These are phyloP conservation scores for Forsythia viridissima DNA, from an alignment of 257 asterid genomes.

Conservation along the genomic window DNA sequence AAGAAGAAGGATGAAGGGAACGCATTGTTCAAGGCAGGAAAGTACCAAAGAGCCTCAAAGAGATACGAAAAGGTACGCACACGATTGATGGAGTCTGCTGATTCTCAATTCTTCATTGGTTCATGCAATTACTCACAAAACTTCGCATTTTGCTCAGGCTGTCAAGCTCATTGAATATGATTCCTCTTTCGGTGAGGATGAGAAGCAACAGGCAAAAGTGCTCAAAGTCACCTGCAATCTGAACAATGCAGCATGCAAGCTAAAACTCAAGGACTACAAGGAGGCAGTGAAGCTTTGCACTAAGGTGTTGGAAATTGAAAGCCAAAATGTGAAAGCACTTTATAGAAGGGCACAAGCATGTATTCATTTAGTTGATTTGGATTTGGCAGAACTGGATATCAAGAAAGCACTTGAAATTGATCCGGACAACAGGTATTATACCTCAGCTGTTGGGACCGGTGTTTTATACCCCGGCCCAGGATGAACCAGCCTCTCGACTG, in stretches of 20 bases:
- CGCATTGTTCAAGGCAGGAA: constrained; percentile 49
- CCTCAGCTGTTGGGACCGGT: not conserved
- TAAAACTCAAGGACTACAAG: constrained; percentile 56
- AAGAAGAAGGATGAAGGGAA: constrained; percentile 68
- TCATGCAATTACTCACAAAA: not conserved
- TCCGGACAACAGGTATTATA: constrained; percentile 51
- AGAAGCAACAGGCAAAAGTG: constrained; percentile 44
- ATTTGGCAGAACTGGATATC: constrained; percentile 57
- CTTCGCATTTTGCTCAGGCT: constrained; percentile 31
- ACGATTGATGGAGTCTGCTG: not conserved
- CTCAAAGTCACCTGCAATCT: constrained; percentile 49
- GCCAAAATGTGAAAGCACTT: constrained; percentile 54
- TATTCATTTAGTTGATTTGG: constrained; percentile 54
- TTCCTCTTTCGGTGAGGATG: constrained; percentile 49
- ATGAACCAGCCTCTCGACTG: not conserved
- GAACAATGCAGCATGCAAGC: constrained; percentile 70
- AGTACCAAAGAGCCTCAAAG: constrained; percentile 55
- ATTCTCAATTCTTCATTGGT: not conserved
- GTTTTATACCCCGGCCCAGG: not conserved
- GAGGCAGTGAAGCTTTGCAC: constrained; percentile 53
- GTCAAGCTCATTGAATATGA: constrained; percentile 44
- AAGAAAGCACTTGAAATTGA: constrained; percentile 68
- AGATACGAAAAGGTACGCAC: constrained; percentile 52
- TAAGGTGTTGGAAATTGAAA: constrained; percentile 50
- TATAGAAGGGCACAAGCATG: constrained; percentile 70